Evolutionary conservation across 1,284 basidiomycete species (phyloP).

Genomic region (Violaceomyces palustris): DNA sequence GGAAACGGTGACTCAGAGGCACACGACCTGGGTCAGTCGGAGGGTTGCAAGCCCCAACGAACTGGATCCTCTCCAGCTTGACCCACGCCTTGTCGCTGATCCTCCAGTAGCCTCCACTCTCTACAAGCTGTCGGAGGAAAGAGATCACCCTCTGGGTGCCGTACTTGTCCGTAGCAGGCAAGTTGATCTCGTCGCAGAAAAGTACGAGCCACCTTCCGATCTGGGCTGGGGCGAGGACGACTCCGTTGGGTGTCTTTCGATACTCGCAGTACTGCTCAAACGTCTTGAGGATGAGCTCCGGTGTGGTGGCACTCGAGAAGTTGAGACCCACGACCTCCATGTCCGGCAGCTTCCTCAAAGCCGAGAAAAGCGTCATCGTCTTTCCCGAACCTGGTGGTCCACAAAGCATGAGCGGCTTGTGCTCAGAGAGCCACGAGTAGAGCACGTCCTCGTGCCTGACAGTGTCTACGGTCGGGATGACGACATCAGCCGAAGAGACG

Average conservation of each 20-base stretch:
- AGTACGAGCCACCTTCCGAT: slow-evolving; percentile 97
- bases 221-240: slow-evolving; percentile 85
- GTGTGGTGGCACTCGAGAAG: slow-evolving; percentile 97
- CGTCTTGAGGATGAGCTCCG: slow-evolving; percentile 94
- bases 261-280: slow-evolving; percentile 99
- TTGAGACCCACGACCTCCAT: slow-evolving; percentile 99
- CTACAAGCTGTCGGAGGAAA: slow-evolving; percentile 94
- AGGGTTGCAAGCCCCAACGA: slow-evolving; percentile 98
- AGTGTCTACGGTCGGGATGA: slow-evolving; percentile 97
- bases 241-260: slow-evolving; percentile 93
- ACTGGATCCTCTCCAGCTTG: slow-evolving; percentile 93
- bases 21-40: slow-evolving; percentile 99
- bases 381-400: slow-evolving; percentile 98
- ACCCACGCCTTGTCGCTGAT: slow-evolving; percentile 95
- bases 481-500: slow-evolving; percentile 89
- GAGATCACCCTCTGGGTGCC: slow-evolving; percentile 98
- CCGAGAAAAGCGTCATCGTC: slow-evolving; percentile 99
- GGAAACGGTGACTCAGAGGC: slow-evolving; percentile 92
- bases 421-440: slow-evolving; percentile 97
- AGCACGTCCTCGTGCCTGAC: slow-evolving; percentile 97
- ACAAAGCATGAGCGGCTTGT: slow-evolving; percentile 96
- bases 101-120: slow-evolving; percentile 91
- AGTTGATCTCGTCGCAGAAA: slow-evolving; percentile 99
- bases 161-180: slow-evolving; percentile 95
- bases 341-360: slow-evolving; percentile 91